These are phyloP conservation scores for Trichoderma hamatum DNA, from an alignment of 2,329 filamentous ascomycete species.

Conservation along the genomic window DNA sequence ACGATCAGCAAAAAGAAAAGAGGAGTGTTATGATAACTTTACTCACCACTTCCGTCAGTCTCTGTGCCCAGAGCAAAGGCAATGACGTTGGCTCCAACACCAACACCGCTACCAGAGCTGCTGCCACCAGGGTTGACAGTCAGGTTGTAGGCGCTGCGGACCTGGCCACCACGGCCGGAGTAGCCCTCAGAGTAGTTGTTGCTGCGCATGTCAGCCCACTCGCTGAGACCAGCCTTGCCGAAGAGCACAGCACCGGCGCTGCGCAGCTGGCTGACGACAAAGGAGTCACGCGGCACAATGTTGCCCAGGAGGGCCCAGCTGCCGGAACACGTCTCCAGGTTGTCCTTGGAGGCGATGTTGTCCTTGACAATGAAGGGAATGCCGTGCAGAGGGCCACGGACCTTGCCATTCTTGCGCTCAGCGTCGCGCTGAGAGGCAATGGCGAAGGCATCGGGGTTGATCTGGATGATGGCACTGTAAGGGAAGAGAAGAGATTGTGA, in stretches of 20 bases:
- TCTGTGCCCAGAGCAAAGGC: constrained; percentile 72
- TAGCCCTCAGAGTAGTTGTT: constrained; percentile 71
- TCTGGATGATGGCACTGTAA: constrained; percentile 60
- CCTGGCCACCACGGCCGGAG: constrained; percentile 65
- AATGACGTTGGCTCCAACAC: constrained; percentile 64
- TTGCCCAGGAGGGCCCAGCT: constrained; percentile 67
- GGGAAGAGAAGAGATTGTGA: not conserved
- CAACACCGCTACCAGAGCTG: constrained; percentile 67
- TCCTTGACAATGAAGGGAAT: constrained; percentile 78
- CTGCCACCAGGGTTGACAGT: constrained; percentile 69
- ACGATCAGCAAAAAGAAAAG: not conserved
- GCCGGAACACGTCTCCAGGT: constrained; percentile 74
- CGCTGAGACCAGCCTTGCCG: constrained; percentile 70
- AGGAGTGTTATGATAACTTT: not conserved
- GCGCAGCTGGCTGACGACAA: constrained; percentile 63
- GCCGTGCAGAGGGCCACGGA: constrained; percentile 71
- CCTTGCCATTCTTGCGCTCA: constrained; percentile 58
- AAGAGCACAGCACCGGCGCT: constrained; percentile 69
- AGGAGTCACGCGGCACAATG: constrained; percentile 68
- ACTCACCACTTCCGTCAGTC: constrained; percentile 66
- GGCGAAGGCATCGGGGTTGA: constrained; percentile 67
- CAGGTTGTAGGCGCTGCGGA: constrained; percentile 68
- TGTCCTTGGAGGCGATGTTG: constrained; percentile 69
- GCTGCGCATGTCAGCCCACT: constrained; percentile 75
- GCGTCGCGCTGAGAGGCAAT: constrained; percentile 65